Conservation (phyloP, 2,329 filamentous ascomycete genomes). For the Stachybotrys echinatus region DNA sequence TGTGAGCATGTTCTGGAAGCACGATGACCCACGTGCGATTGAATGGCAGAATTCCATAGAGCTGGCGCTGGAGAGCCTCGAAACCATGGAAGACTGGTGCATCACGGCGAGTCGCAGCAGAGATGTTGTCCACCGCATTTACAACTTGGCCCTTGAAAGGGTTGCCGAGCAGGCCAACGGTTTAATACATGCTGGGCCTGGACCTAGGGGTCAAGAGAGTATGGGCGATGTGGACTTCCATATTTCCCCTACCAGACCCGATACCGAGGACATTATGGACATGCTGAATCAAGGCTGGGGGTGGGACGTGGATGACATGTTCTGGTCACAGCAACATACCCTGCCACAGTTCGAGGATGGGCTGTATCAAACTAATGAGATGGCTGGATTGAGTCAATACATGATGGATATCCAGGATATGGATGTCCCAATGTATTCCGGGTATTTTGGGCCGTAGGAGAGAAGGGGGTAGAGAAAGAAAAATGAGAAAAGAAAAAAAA, state of each 20-base stretch:
- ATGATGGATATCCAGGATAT: not conserved
- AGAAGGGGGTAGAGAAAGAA: no score
- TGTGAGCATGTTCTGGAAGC: slow-evolving; percentile 68
- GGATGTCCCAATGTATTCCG: not conserved
- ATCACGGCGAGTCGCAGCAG: slow-evolving; percentile 56
- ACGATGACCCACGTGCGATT: slow-evolving; percentile 39
- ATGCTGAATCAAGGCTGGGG: slow-evolving; percentile 49
- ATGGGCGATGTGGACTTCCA: slow-evolving; percentile 36
- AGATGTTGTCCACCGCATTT: slow-evolving; percentile 59
- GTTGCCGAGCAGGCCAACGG: slow-evolving; percentile 41
- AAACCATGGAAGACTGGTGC: slow-evolving; percentile 61
- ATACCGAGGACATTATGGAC: slow-evolving; percentile 46
- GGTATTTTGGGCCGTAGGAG: not conserved
- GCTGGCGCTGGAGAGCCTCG: slow-evolving; percentile 53
- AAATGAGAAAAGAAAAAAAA: no score
- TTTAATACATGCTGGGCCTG: slow-evolving; percentile 5
- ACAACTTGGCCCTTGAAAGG: slow-evolving; percentile 54
- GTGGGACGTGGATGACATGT: slow-evolving; percentile 47
- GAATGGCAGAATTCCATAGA: slow-evolving; percentile 55
- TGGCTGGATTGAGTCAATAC: not conserved
- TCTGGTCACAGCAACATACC: not conserved
- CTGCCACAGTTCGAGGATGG: not conserved
- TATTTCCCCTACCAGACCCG: slow-evolving; percentile 47
- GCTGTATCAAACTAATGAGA: not conserved
- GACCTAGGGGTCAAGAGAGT: not conserved